phyloP scores from a whole-genome alignment of 2,329 filamentous ascomycete genomes.

The Colletotrichum gigasporum region DNA sequence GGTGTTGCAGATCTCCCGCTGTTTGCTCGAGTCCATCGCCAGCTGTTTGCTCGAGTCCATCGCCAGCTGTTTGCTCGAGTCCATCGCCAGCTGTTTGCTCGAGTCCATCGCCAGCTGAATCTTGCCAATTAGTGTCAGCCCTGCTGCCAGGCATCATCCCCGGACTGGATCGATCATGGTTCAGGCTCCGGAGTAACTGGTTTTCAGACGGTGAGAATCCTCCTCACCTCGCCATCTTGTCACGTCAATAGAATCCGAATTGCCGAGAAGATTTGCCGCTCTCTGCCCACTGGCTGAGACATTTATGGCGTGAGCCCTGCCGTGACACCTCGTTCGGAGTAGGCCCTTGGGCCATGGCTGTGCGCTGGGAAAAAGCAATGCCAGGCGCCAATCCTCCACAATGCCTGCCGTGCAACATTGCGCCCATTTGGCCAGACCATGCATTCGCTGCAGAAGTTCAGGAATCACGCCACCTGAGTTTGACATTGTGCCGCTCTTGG shows the following conservation, averaged over 20 bases:
- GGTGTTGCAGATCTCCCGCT: slow-evolving; percentile 13
- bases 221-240: not conserved
- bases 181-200: not conserved
- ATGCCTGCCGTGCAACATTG: not conserved
- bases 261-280: not conserved
- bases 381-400: not conserved
- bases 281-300: not conserved
- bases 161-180: not conserved
- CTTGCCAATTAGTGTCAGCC: too few species aligned
- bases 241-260: not conserved
- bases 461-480: not conserved
- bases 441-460: not conserved
- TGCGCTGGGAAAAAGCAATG: slow-evolving; percentile 9
- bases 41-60: too few species aligned
- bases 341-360: slow-evolving; percentile 17
- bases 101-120: not conserved
- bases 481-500: too few species aligned
- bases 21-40: not conserved
- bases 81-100: not conserved
- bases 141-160: not conserved
- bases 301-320: not conserved
- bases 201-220: not conserved
- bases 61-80: too few species aligned
- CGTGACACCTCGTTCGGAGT: slow-evolving; percentile 5
- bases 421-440: not conserved